Conservation (phyloP, 2,329 filamentous ascomycete species). For the Dendrostoma leiphaemia region DNA sequence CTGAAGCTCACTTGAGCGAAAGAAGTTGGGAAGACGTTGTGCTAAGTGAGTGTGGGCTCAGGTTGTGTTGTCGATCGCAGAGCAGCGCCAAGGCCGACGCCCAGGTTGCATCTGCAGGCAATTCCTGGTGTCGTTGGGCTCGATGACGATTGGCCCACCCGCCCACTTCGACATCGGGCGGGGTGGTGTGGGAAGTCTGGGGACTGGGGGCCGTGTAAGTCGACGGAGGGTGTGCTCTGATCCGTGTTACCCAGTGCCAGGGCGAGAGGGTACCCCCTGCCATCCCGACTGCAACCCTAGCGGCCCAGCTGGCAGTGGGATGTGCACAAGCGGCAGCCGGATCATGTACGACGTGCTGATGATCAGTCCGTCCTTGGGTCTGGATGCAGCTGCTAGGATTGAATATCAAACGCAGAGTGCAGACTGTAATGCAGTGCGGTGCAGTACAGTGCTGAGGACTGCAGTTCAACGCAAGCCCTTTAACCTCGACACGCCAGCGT, state of each 20-base stretch:
- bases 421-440: no score
- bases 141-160: slow-evolving; percentile 16
- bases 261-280: neutral
- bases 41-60: slow-evolving; percentile 11
- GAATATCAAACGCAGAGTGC: no score
- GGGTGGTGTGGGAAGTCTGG: neutral
- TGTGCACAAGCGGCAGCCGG: neutral
- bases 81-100: slow-evolving; percentile 1
- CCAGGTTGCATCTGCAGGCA: slow-evolving; percentile 5
- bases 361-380: neutral
- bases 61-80: neutral
- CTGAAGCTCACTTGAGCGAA: neutral
- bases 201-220: neutral
- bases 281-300: neutral
- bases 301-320: neutral
- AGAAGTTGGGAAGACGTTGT: slow-evolving; percentile 2
- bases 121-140: slow-evolving; percentile 16
- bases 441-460: no score
- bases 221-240: neutral
- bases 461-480: no score
- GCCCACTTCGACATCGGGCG: neutral
- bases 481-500: no score
- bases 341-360: neutral
- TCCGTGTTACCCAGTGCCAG: neutral
- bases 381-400: no score